Conservation (phyloP, 306 rosid genomes). For the Arachis hypogaea region DNA sequence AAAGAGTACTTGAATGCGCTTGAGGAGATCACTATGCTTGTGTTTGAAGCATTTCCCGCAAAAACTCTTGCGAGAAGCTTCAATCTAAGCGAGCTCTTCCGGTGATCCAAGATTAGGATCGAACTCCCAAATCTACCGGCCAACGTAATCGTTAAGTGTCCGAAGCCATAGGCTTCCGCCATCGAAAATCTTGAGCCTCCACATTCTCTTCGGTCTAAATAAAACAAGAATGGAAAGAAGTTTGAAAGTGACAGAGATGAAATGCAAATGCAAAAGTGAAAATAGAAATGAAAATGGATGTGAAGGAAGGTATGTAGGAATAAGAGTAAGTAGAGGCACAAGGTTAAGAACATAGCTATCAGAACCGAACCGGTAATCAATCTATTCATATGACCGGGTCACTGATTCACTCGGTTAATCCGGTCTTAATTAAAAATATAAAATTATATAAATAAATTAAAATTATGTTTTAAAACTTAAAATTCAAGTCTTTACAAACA, state of each 20-base stretch:
- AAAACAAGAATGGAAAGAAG: too few species aligned
- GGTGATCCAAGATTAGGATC: conserved; percentile 62
- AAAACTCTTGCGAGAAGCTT: conserved; percentile 56
- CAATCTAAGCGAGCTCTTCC: conserved; percentile 51
- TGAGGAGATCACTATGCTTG: conserved; percentile 79
- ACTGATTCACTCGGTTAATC: too few species aligned
- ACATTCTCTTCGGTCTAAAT: conserved; percentile 46
- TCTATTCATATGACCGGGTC: too few species aligned
- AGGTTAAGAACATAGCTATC: too few species aligned
- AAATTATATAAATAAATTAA: too few species aligned
- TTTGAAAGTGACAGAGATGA: neutral
- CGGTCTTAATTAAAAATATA: too few species aligned
- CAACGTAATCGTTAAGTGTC: conserved; percentile 60
- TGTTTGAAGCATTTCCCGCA: conserved; percentile 50
- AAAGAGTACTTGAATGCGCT: conserved; percentile 70
- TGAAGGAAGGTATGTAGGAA: too few species aligned
- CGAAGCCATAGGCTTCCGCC: conserved; percentile 80
- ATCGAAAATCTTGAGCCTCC: conserved; percentile 85
- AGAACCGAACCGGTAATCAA: too few species aligned
- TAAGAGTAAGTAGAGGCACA: too few species aligned
- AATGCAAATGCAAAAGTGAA: neutral
- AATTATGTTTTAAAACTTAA: too few species aligned
- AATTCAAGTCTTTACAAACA: too few species aligned
- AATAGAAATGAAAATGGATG: neutral
- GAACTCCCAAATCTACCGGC: conserved; percentile 87